phyloP scores from a whole-genome alignment of 2,329 filamentous ascomycete genomes.

The Clarireedia monteithiana region DNA sequence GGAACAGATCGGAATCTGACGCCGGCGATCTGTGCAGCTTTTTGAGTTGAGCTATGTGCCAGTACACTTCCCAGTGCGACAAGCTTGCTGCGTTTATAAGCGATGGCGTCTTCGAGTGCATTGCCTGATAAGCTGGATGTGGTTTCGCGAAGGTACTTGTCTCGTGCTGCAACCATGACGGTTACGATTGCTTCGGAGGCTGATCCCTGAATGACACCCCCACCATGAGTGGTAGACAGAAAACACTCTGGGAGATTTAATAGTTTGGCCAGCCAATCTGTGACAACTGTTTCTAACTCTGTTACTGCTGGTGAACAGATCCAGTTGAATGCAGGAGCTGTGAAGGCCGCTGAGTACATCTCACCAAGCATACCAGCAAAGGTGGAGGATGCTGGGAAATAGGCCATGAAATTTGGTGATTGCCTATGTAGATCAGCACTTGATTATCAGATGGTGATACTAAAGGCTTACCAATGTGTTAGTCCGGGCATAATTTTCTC shows the following conservation, averaged over 20 bases:
- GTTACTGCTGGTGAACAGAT: constrained; percentile 88
- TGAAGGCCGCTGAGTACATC: constrained; percentile 85
- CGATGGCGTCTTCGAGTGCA: constrained; percentile 63
- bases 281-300: constrained; percentile 84
- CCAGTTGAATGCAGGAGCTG: constrained; percentile 93
- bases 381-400: constrained; percentile 76
- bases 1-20: constrained; percentile 70
- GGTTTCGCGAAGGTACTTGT: constrained; percentile 62
- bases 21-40: constrained; percentile 79
- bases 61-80: constrained; percentile 76
- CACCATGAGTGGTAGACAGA: constrained; percentile 63
- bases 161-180: constrained; percentile 78
- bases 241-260: constrained; percentile 67
- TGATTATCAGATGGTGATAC: not conserved
- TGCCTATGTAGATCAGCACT: constrained; percentile 43
- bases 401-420: constrained; percentile 90
- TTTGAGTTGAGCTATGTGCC: constrained; percentile 77
- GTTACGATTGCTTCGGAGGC: constrained; percentile 84
- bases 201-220: constrained; percentile 90
- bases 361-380: constrained; percentile 86
- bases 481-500: constrained; percentile 83
- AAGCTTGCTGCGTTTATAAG: constrained; percentile 58
- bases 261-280: constrained; percentile 83
- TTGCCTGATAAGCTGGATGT: constrained; percentile 42
- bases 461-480: constrained; percentile 63